Evolutionary conservation across 2,329 filamentous ascomycete genomes (phyloP), one percentile per base, ranked within the genome.

Genomic region (Aspergillus neotritici): DNA sequence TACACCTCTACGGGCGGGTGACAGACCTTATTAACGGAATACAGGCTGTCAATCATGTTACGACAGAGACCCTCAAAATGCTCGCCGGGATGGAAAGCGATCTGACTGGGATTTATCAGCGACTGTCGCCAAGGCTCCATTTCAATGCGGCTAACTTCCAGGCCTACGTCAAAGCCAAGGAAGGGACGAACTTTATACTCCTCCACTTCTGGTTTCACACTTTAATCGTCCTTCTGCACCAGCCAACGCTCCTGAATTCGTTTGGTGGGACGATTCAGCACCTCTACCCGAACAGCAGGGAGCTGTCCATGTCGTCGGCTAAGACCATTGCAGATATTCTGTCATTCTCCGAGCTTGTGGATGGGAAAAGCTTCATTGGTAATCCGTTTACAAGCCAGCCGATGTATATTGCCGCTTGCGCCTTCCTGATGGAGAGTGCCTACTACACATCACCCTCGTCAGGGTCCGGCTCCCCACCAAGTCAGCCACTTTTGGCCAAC

Each of bases 321-420:
- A 94, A 94, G 69, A 94, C 88, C 0, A 93, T 94, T 47, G 87
- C 87, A 29, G 88, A 94, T 55, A 94, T 94, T 12, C 68, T 94
- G 7, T 84, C 86, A 1, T 94, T 94, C 63, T 86, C 87, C 0
- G 87, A 94, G 58, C 70, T 94, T 8, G 87, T 93, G 40, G 87
- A 94, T 61, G 82, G 86, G 0, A 89, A 87, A 62, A 90, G 87
- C 54, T 87, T 90, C 43, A 83, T 90, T 29, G 87, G 87, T 1
- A 94, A 93, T 47, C 88, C 88, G 0, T 94, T 94, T 52, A 93
- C 87, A 0, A 88, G 85, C 37, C 88, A 94, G 63, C 88, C 88
- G 0, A 94, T 94, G 58, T 94, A 94, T 55, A 91, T 94, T 47
- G 88, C 88, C 1, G 88, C 87, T 1, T 94, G 87, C 58, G 88